Base-by-base conservation (phyloP, 2,329 filamentous ascomycete species). In the Colletotrichum sp. region DNA sequence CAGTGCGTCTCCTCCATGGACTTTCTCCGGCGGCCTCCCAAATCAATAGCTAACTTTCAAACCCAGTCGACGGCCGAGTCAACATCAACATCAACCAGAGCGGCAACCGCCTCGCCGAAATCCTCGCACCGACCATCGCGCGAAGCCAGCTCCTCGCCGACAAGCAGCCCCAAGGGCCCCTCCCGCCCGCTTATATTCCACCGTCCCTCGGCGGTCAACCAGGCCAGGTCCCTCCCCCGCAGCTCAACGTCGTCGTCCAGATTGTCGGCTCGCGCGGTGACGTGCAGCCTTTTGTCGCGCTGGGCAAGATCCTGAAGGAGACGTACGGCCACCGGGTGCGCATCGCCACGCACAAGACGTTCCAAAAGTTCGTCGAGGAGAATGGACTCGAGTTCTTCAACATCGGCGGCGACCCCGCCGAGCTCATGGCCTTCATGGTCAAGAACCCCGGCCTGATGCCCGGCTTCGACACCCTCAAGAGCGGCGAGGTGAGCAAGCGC, bases 341-440 rank as follows among this genome's bases (percentile, higher is more conserved):
- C 36, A 85, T 96, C 56, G 94, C 94, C 8, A 96, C 94, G 0
- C 94, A 96, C 80, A 84, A 89, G 5, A 91, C 88, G 3, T 96
- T 96, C 79, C 88, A 91, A 78, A 83, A 87, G 1, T 94, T 95
- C 78, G 92, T 96, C 5, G 89, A 92, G 75, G 91, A 94, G 68
- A 92, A 93, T 81, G 93, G 89, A 1, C 88, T 96, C 16, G 94
- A 96, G 79, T 96, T 95, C 83, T 95, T 94, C 83, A 90, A 86
- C 76, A 94, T 95, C 67, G 93, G 94, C n/a, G 94, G 94, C 4
- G 93, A 96, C 81, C 94, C 94, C 2, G 90, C 92, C 2, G 91
- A 94, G 80, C 87, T 95, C 58, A 96, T 95, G 94, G 94, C 95
- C 5, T 97, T 96, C 80, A 97, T 97, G 95, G 95, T 97, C 61